phyloP scores from a whole-genome alignment of 495 filamentous ascomycete species.

The Poronia punctata region DNA sequence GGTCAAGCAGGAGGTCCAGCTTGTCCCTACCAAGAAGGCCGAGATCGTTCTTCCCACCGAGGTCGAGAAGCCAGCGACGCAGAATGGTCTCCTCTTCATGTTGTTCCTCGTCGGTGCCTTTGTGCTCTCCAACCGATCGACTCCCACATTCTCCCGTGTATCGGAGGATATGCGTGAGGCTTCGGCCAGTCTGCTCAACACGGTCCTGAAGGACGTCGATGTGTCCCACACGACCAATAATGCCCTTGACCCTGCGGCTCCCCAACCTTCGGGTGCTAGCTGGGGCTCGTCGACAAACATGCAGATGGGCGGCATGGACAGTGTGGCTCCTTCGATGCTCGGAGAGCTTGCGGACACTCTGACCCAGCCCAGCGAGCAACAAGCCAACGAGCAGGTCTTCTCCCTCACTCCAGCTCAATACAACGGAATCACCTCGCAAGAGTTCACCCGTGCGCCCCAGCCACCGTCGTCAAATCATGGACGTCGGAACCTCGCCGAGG shows the following conservation, averaged over 20 bases:
- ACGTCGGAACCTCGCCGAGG: conserved; percentile 73
- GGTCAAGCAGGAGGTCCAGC: conserved; percentile 48
- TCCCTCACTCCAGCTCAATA: conserved; percentile 81
- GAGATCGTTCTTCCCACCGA: conserved; percentile 45
- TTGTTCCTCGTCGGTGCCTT: conserved; percentile 95
- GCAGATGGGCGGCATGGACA: conserved; percentile 48
- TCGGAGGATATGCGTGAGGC: conserved; percentile 91
- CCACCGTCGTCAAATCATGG: conserved; percentile 44
- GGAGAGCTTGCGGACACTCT: conserved; percentile 69
- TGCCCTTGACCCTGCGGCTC: conserved; percentile 40
- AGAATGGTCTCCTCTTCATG: conserved; percentile 64
- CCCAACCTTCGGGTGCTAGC: conserved; percentile 44
- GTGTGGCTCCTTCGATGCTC: conserved; percentile 56
- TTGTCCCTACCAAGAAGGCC: conserved; percentile 53
- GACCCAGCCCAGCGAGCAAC: conserved; percentile 70
- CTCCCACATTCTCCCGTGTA: conserved; percentile 68
- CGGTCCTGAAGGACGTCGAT: conserved; percentile 75
- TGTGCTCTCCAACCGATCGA: conserved; percentile 77
- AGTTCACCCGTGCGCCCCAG: conserved; percentile 50
- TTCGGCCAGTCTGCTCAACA: conserved; percentile 82
- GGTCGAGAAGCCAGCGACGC: conserved; percentile 55
- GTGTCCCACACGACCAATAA: conserved; percentile 41
- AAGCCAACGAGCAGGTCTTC: conserved; percentile 86
- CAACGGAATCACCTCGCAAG: conserved; percentile 70
- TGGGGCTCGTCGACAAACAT: conserved; percentile 38